Evolutionary conservation across 129 eudicot genomes (phyloP).

Genomic region (Artemisia annua): DNA sequence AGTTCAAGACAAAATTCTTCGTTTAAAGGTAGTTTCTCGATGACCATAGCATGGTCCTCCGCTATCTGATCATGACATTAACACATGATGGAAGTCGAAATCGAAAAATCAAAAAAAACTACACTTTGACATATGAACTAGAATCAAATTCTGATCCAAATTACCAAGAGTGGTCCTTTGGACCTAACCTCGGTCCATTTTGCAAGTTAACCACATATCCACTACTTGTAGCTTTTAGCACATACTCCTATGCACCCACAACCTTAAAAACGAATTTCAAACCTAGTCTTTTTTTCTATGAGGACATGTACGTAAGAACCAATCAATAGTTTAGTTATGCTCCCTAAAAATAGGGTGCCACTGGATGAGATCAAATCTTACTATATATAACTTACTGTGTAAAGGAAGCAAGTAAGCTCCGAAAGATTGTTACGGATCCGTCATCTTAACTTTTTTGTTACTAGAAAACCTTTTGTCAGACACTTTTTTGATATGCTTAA

Average conservation of each 20-base stretch:
- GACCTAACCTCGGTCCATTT: conserved; percentile 24
- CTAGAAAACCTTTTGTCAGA: too few relatives aligned
- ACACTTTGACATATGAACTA: not conserved
- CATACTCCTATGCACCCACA: conserved; percentile 21
- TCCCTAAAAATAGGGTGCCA: not conserved
- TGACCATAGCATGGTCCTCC: conserved; percentile 22
- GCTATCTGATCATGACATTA: not conserved
- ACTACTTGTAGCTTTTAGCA: conserved; percentile 9
- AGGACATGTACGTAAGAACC: not conserved
- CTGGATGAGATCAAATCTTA: too few relatives aligned
- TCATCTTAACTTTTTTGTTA: too few relatives aligned
- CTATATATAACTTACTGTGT: too few relatives aligned
- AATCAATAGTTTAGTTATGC: not conserved
- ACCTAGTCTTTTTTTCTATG: not conserved
- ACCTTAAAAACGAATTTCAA: conserved; percentile 2
- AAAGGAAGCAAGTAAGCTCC: too few relatives aligned
- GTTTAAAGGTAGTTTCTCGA: not conserved
- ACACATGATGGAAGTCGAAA: not conserved
- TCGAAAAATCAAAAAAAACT: not conserved
- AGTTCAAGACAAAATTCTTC: conserved; percentile 13
- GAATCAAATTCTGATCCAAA: conserved; percentile 14
- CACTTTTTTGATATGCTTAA: too few relatives aligned
- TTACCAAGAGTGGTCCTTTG: conserved; percentile 34
- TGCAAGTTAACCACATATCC: conserved; percentile 16
- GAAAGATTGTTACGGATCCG: too few relatives aligned